Evolutionary conservation across 2,329 filamentous ascomycete genomes (phyloP).

Genomic region (Gnomoniopsis sp.): DNA sequence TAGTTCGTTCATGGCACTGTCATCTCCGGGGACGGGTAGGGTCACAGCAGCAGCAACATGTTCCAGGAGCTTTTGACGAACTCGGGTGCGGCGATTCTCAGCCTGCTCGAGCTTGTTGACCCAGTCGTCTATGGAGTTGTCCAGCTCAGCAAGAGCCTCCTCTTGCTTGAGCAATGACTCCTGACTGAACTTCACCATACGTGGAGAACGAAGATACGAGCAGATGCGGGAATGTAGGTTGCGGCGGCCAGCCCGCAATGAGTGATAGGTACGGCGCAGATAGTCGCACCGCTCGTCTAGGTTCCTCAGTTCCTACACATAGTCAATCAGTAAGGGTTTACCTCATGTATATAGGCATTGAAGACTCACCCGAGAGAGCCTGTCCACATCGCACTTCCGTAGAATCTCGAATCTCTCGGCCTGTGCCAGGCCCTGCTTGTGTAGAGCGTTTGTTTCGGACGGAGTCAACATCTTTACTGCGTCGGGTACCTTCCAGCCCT

Average conservation of each 20-base stretch:
- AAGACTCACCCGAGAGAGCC: slow-evolving; percentile 56
- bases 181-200: slow-evolving; percentile 67
- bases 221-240: slow-evolving; percentile 76
- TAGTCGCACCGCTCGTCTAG: slow-evolving; percentile 79
- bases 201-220: slow-evolving; percentile 69
- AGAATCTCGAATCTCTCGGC: slow-evolving; percentile 64
- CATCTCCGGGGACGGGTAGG: slow-evolving; percentile 35
- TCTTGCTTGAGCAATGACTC: slow-evolving; percentile 77
- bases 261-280: slow-evolving; percentile 71
- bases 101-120: slow-evolving; percentile 75
- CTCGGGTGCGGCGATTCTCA: slow-evolving; percentile 70
- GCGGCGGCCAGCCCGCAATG: slow-evolving; percentile 69
- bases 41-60: slow-evolving; percentile 72
- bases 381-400: slow-evolving; percentile 58
- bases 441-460: slow-evolving; percentile 48
- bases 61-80: slow-evolving; percentile 77
- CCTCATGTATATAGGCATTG: too few relatives aligned
- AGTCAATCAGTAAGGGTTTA: not conserved
- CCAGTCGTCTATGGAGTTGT: slow-evolving; percentile 78
- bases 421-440: slow-evolving; percentile 60
- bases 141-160: slow-evolving; percentile 73
- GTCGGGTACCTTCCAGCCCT: slow-evolving; percentile 53
- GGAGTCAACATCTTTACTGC: slow-evolving; percentile 44
- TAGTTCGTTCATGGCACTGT: slow-evolving; percentile 36
- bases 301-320: slow-evolving; percentile 63